Percentiles rank a stretch among this genome's conserved stretches.
phyloP scores from a whole-genome alignment of 352 stramenopile species.

The Saprolegnia parasitica region DNA sequence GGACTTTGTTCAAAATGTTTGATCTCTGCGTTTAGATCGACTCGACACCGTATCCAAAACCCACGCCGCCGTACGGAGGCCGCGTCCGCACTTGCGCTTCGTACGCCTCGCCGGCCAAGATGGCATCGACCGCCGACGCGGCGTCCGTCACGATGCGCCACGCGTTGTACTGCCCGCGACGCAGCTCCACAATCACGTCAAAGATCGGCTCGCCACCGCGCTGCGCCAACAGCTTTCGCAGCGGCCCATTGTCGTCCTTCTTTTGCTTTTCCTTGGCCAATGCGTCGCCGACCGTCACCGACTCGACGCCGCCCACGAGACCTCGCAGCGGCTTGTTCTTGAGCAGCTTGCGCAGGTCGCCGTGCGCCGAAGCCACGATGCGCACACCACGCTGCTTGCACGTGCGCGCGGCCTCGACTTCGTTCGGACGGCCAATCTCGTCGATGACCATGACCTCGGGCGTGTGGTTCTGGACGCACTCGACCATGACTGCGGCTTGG shows the following conservation, averaged over 20 bases:
- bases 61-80: constrained; percentile 7
- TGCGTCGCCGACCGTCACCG: constrained; percentile 55
- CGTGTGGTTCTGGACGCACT: constrained; percentile 33
- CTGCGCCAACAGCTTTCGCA: constrained; percentile 34
- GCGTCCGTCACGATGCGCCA: constrained; percentile 68
- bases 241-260: too few relatives aligned
- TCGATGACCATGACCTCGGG: constrained; percentile 86
- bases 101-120: constrained; percentile 44
- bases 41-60: too few relatives aligned
- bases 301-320: constrained; percentile 65
- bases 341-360: constrained; percentile 77
- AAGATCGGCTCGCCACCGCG: constrained; percentile 60
- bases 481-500: constrained; percentile 31
- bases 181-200: constrained; percentile 78
- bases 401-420: constrained; percentile 68
- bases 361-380: constrained; percentile 82
- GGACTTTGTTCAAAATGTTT: too few relatives aligned
- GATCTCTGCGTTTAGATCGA: too few relatives aligned
- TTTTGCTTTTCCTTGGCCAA: background rate
- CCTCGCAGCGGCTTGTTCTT: constrained; percentile 77
- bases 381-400: constrained; percentile 72
- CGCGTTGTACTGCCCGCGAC: constrained; percentile 40
- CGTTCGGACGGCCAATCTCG: constrained; percentile 75
- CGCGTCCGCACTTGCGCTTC: constrained; percentile 31
- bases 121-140: constrained; percentile 55